Evolutionary conservation across 225 moss, liverwort and hornwort genomes (phyloP).

Genomic region (Pseudoscleropodium purum): DNA sequence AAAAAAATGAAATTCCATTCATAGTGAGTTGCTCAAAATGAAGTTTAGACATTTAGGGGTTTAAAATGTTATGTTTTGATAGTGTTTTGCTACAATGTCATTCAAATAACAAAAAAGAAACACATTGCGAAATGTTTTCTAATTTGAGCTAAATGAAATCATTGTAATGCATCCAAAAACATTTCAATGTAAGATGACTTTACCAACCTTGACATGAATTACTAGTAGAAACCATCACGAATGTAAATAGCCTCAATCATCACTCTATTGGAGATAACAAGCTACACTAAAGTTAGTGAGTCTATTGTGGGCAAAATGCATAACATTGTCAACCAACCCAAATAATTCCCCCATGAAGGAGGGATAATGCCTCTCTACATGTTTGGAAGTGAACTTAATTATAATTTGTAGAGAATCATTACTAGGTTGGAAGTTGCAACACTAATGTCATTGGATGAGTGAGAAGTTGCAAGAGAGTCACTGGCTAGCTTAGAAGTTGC

Average conservation of each 20-base stretch:
- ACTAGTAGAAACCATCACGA: not conserved
- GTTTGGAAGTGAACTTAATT: fast-evolving
- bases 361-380: not conserved
- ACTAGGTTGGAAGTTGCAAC: fast-evolving
- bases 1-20: no score
- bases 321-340: not conserved
- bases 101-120: not conserved
- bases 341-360: not conserved
- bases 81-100: not conserved
- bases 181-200: not conserved
- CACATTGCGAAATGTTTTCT: not conserved
- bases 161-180: not conserved
- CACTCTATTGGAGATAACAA: not conserved
- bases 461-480: not conserved
- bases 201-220: not conserved
- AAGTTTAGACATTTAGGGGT: no score
- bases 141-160: not conserved
- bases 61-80: fast-evolving
- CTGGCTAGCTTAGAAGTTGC: not conserved
- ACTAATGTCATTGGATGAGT: not conserved
- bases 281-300: no score
- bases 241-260: not conserved
- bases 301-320: no score
- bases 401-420: not conserved
- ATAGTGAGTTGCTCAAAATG: no score